Evolutionary conservation across 2,329 filamentous ascomycete genomes (phyloP).

Genomic region (Aspergillus oerlinghausenensis): DNA sequence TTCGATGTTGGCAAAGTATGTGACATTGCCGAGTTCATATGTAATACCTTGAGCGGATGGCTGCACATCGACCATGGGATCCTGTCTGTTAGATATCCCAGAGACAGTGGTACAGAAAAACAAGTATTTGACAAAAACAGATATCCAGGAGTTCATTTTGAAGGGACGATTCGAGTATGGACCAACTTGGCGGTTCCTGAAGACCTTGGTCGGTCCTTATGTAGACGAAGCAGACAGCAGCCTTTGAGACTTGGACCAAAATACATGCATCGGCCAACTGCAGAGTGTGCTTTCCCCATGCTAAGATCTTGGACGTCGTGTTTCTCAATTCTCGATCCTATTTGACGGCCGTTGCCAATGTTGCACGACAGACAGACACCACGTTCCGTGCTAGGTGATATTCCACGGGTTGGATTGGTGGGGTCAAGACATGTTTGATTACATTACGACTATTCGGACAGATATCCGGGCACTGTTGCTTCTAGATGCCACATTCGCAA

Average conservation of each 20-base stretch:
- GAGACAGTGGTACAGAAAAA: background rate
- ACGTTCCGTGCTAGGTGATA: too few species aligned
- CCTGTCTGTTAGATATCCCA: background rate
- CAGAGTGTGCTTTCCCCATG: too few species aligned
- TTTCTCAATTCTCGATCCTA: background rate
- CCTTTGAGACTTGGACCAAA: background rate
- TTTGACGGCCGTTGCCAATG: background rate
- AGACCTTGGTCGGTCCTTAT: background rate
- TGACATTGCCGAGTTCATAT: conserved; percentile 1
- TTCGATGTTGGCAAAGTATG: conserved; percentile 6
- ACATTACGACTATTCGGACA: background rate
- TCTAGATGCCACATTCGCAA: background rate
- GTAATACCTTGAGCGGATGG: background rate
- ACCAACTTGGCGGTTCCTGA: background rate
- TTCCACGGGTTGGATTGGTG: background rate
- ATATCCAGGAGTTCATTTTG: background rate
- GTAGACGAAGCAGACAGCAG: background rate
- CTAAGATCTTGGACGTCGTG: too few species aligned
- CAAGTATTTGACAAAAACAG: background rate
- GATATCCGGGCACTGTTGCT: background rate
- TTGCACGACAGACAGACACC: background rate
- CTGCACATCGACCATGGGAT: background rate
- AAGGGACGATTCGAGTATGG: background rate
- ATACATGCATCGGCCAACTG: too few species aligned
- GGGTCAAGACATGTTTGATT: background rate